Evolutionary conservation across 805 yeast species (phyloP).

Genomic region (Saccharomycopsis sp.): DNA sequence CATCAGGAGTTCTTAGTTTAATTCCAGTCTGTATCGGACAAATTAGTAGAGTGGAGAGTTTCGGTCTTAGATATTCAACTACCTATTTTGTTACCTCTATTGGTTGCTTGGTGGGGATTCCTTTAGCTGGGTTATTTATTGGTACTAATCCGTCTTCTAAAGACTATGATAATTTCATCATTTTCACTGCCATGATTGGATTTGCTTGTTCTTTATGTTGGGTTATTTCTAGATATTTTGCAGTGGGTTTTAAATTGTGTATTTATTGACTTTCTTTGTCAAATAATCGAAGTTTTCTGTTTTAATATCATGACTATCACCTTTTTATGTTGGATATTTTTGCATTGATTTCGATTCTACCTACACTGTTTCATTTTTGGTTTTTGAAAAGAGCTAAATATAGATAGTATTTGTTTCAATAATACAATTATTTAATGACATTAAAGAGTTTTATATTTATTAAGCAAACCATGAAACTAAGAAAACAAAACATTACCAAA

Average conservation of each 20-base stretch:
- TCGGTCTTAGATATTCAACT: constrained; percentile 47
- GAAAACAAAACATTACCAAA: too few species aligned
- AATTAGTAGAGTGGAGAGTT: constrained; percentile 42
- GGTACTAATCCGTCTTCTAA: constrained; percentile 23
- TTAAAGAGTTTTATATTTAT: too few species aligned
- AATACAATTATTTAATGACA: too few species aligned
- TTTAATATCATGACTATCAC: too few species aligned
- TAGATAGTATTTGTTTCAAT: too few species aligned
- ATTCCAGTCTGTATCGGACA: constrained; percentile 53
- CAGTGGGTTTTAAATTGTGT: constrained; percentile 23
- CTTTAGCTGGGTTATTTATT: constrained; percentile 40
- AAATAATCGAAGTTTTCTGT: too few species aligned
- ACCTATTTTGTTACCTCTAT: constrained; percentile 49
- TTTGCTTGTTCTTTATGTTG: constrained; percentile 30
- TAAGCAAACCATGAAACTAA: too few species aligned
- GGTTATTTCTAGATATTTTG: constrained; percentile 32
- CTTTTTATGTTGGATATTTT: too few species aligned
- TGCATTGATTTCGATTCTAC: too few species aligned
- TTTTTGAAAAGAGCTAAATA: too few species aligned
- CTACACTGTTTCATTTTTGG: too few species aligned
- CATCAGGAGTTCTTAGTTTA: constrained; percentile 46
- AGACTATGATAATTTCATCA: constrained; percentile 29
- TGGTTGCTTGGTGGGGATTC: constrained; percentile 36
- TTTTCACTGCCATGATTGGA: constrained; percentile 29
- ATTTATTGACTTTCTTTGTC: too few species aligned